phyloP scores from a whole-genome alignment of 768 basidiomycete species.

The Termitomyces sp. region DNA sequence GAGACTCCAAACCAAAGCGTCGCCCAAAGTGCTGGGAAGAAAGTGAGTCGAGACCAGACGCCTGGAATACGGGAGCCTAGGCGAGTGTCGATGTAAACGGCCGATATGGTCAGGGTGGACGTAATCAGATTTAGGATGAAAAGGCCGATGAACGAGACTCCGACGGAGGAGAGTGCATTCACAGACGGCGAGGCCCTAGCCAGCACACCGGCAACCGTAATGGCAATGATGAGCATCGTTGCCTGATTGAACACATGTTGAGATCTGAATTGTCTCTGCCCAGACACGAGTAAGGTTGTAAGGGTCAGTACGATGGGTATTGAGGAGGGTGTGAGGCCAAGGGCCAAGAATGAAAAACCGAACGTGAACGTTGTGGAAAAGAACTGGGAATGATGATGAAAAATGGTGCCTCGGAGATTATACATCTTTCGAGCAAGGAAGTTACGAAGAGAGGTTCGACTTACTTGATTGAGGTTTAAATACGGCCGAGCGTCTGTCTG shows the following conservation, averaged over 20 bases:
- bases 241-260: constrained; percentile 17
- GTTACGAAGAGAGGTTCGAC: background rate
- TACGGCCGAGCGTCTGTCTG: background rate
- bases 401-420: constrained; percentile 18
- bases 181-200: constrained; percentile 38
- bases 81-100: constrained; percentile 33
- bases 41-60: constrained; percentile 38
- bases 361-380: constrained; percentile 19
- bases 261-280: constrained; percentile 26
- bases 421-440: constrained; percentile 14
- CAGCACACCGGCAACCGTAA: constrained; percentile 35
- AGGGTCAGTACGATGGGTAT: constrained; percentile 21
- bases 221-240: constrained; percentile 25
- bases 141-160: constrained; percentile 43
- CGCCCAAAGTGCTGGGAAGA: constrained; percentile 72
- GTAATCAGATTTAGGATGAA: constrained; percentile 33
- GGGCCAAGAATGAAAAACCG: constrained; percentile 18
- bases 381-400: constrained; percentile 22
- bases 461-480: background rate
- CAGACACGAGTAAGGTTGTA: constrained; percentile 30
- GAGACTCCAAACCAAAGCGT: constrained; percentile 52
- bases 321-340: constrained; percentile 18
- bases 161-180: constrained; percentile 49
- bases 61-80: constrained; percentile 23
- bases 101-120: constrained; percentile 35